Conservation (phyloP, 1,284 basidiomycete species). For the Anthracocystis panici-leucophaei region DNA sequence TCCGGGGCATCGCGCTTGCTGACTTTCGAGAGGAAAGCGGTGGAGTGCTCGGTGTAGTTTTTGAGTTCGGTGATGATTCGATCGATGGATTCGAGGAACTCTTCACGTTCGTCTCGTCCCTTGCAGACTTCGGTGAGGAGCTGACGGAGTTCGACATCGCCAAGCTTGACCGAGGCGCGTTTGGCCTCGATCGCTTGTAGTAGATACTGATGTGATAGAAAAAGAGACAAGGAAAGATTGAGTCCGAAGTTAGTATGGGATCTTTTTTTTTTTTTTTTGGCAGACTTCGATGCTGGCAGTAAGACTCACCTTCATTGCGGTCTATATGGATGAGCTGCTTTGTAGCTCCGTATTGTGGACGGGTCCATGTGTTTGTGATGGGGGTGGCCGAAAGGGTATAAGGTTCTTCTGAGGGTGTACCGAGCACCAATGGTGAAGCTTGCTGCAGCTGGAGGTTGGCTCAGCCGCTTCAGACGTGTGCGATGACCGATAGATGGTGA, state of each 20-base stretch:
- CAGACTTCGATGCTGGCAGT: background rate
- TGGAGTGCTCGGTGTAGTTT: conserved; percentile 67
- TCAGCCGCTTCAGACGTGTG: background rate
- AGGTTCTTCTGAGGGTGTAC: background rate
- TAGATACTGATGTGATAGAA: conserved; percentile 54
- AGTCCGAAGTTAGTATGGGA: background rate
- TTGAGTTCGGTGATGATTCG: conserved; percentile 67
- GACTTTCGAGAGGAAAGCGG: conserved; percentile 66
- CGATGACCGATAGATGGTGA: background rate
- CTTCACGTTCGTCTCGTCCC: conserved; percentile 65
- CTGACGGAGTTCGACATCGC: conserved; percentile 60
- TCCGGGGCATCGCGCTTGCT: conserved; percentile 68
- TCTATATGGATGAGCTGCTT: conserved; percentile 16
- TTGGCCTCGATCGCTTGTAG: conserved; percentile 67
- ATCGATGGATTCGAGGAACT: conserved; percentile 67
- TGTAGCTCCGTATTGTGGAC: conserved; percentile 12
- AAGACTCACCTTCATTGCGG: conserved; percentile 15
- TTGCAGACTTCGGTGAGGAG: conserved; percentile 64
- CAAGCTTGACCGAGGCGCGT: conserved; percentile 57
- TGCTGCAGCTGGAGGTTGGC: background rate
- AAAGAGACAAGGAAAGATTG: no score
- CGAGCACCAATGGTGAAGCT: background rate
- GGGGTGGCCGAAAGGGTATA: no score
- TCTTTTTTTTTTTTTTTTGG: no score
- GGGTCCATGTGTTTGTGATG: conserved; percentile 10